phyloP scores from a whole-genome alignment of 164 flowering plant genomes.

The Cinnamomum chago region DNA sequence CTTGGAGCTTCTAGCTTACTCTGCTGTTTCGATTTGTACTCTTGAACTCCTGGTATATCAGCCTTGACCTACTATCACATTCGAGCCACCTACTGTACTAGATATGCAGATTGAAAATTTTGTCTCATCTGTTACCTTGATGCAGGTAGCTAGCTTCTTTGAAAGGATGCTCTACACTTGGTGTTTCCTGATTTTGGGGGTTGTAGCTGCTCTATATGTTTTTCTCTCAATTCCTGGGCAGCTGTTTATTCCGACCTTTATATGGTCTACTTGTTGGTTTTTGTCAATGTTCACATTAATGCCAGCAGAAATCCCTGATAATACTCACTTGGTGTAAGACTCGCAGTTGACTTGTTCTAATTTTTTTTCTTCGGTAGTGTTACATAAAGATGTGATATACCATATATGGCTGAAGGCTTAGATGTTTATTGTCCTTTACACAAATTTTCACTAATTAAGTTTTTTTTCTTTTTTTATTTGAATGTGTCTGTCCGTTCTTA shows the following conservation, averaged over 20 bases:
- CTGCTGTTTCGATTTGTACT: constrained; percentile 46
- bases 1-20: constrained; percentile 40
- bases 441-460: too few relatives aligned
- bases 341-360: background rate
- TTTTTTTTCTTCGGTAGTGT: background rate
- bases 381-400: background rate
- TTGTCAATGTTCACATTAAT: constrained; percentile 80
- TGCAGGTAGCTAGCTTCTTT: constrained; percentile 87
- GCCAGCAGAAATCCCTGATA: constrained; percentile 98
- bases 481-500: too few relatives aligned
- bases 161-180: constrained; percentile 87
- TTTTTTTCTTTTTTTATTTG: too few relatives aligned
- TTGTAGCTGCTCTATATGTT: constrained; percentile 50
- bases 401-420: too few relatives aligned
- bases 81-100: background rate
- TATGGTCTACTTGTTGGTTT: constrained; percentile 71
- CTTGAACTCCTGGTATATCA: constrained; percentile 78
- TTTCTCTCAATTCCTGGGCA: constrained; percentile 41
- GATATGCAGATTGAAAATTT: constrained; percentile 9
- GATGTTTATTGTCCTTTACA: too few relatives aligned
- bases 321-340: constrained; percentile 80
- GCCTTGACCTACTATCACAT: background rate
- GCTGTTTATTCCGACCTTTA: constrained; percentile 53
- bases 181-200: constrained; percentile 64
- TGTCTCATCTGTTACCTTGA: constrained; percentile 10